A percentile compares a stretch with the other conserved stretches of the same genome.
phyloP scores from a whole-genome alignment of 805 yeast genomes.

The Hanseniaspora jakobsenii region DNA sequence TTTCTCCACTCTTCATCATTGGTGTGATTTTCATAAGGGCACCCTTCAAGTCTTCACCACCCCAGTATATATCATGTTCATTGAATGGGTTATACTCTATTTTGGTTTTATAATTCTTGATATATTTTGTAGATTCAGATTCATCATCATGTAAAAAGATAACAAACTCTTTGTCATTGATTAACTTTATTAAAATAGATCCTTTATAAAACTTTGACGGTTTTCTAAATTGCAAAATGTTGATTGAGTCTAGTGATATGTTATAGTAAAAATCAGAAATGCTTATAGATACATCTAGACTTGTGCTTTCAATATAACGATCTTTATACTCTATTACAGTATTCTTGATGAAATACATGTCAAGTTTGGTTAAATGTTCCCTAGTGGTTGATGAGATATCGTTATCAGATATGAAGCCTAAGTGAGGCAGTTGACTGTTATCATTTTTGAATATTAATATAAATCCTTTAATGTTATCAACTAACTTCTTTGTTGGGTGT shows the following conservation, averaged over 20 bases:
- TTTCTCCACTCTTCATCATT: constrained; percentile 10
- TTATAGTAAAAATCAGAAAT: neutral
- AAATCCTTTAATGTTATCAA: constrained; percentile 73
- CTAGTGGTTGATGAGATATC: constrained; percentile 38
- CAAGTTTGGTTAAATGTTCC: constrained; percentile 36
- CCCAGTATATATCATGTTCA: constrained; percentile 62
- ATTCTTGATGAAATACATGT: constrained; percentile 38
- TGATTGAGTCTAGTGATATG: constrained; percentile 30
- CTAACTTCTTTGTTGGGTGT: constrained; percentile 64
- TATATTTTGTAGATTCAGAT: constrained; percentile 57
- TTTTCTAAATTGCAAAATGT: constrained; percentile 69
- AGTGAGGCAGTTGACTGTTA: constrained; percentile 32
- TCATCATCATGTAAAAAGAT: constrained; percentile 88
- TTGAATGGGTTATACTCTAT: constrained; percentile 65
- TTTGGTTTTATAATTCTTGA: constrained; percentile 42
- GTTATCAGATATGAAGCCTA: constrained; percentile 50
- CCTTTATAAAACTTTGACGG: constrained; percentile 89
- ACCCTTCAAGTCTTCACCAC: constrained; percentile 67
- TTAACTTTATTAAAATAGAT: constrained; percentile 61
- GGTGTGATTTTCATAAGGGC: constrained; percentile 32
- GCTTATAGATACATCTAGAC: neutral
- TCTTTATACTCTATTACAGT: constrained; percentile 37
- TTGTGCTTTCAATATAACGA: neutral
- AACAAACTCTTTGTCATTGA: constrained; percentile 60
- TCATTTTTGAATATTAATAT: constrained; percentile 44